A percentile compares a stretch with the other conserved stretches of the same genome.
phyloP scores from a whole-genome alignment of 2,329 filamentous ascomycete genomes.

The Magnaporthiopsis incrustans region DNA sequence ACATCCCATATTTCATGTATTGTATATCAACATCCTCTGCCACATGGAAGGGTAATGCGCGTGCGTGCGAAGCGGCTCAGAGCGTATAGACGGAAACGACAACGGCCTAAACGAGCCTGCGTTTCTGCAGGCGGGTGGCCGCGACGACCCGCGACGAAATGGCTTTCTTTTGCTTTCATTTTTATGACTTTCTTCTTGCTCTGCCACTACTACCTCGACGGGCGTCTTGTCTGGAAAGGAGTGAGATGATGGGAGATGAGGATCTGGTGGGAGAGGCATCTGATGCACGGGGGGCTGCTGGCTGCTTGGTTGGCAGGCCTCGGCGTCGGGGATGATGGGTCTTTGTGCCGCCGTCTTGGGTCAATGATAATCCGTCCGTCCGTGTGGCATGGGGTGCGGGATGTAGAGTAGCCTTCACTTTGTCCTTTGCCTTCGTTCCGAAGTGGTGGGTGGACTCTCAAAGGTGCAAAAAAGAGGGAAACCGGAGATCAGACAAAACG shows the following conservation, averaged over 20 bases:
- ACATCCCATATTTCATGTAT: constrained; percentile 2
- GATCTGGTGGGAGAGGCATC: no score
- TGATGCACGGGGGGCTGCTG: background rate
- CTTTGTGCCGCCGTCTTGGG: background rate
- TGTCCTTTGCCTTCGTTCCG: background rate
- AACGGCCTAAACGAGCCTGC: background rate
- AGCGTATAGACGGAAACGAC: background rate
- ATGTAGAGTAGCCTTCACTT: background rate
- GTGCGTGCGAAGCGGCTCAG: background rate
- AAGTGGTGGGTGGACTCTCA: no score
- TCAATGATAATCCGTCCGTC: background rate
- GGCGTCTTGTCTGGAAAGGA: background rate
- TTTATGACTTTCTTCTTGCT: background rate
- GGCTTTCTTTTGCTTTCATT: background rate
- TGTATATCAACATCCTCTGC: background rate
- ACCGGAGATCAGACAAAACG: background rate
- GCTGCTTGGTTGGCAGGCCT: background rate
- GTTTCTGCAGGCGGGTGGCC: background rate
- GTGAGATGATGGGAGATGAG: background rate
- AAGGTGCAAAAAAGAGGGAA: background rate
- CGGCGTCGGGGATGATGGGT: background rate
- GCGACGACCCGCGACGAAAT: background rate
- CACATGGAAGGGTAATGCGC: background rate
- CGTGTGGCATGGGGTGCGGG: background rate
- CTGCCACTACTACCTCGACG: background rate